These are phyloP conservation scores for Gaeumannomyces sp. DNA, from an alignment of 2,329 filamentous ascomycete genomes.

Conservation along the genomic window DNA sequence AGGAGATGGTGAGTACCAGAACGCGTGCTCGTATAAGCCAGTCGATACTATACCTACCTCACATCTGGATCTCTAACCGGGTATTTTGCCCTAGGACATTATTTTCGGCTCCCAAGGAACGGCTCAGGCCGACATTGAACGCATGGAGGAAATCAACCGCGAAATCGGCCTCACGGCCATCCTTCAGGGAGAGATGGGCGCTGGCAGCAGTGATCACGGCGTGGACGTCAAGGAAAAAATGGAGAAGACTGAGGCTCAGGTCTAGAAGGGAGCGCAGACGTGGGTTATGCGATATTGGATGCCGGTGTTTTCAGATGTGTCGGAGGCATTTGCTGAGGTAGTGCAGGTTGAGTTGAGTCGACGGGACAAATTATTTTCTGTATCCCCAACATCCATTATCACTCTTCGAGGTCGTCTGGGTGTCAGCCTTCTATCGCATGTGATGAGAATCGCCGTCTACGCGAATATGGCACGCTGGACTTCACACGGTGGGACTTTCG, in stretches of 20 bases:
- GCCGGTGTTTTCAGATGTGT: neutral
- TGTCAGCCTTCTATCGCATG: too few relatives aligned
- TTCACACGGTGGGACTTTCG: too few relatives aligned
- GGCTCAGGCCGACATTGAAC: slow-evolving; percentile 59
- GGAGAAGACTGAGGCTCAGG: neutral
- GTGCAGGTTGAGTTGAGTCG: too few relatives aligned
- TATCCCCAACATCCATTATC: too few relatives aligned
- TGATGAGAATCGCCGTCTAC: too few relatives aligned
- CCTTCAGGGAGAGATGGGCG: slow-evolving; percentile 17
- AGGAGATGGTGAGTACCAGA: slow-evolving; percentile 48
- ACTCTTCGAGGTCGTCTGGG: too few relatives aligned
- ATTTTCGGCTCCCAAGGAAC: slow-evolving; percentile 63
- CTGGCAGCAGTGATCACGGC: neutral
- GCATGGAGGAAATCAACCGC: slow-evolving; percentile 66
- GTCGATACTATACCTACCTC: neutral
- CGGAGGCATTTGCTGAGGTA: neutral
- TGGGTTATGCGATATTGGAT: neutral
- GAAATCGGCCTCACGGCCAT: slow-evolving; percentile 57
- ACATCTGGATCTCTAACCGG: neutral
- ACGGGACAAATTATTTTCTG: too few relatives aligned
- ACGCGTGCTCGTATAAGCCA: neutral
- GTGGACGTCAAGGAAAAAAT: neutral
- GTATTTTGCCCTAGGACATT: slow-evolving; percentile 41
- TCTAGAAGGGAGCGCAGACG: neutral
- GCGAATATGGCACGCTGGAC: too few relatives aligned